Conservation (phyloP, 306 rosid genomes). For the Erythrophleum fordii region DNA sequence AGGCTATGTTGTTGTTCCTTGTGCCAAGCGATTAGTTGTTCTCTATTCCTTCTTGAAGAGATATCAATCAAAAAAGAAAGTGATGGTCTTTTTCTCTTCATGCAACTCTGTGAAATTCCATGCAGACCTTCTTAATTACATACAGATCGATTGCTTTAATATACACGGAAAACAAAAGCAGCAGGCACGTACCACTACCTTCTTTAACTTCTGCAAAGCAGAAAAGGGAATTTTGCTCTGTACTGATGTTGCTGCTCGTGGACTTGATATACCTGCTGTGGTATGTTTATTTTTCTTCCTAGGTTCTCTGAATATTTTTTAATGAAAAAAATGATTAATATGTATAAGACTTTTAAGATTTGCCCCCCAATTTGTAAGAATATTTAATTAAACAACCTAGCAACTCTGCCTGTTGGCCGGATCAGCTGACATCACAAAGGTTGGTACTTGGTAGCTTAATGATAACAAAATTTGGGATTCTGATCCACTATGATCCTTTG, state of each 20-base stretch:
- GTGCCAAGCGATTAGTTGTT: constrained; percentile 79
- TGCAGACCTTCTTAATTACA: constrained; percentile 76
- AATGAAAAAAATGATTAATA: background rate
- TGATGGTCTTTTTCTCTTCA: constrained; percentile 98
- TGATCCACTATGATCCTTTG: background rate
- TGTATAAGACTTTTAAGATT: background rate
- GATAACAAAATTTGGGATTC: background rate
- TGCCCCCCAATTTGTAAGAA: background rate
- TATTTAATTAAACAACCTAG: constrained; percentile 11
- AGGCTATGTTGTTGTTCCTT: constrained; percentile 90
- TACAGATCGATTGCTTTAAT: constrained; percentile 73
- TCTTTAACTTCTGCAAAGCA: constrained; percentile 81
- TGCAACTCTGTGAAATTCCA: constrained; percentile 94
- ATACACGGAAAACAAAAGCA: constrained; percentile 98
- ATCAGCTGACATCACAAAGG: background rate
- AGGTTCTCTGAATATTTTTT: constrained; percentile 22
- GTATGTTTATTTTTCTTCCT: constrained; percentile 45
- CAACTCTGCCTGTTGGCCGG: background rate
- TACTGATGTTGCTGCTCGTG: constrained; percentile 99
- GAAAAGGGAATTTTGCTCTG: constrained; percentile 92
- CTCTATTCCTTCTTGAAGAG: constrained; percentile 84
- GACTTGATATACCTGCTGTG: constrained; percentile 89
- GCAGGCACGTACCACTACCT: constrained; percentile 75
- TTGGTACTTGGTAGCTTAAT: background rate
- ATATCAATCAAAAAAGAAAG: constrained; percentile 77